Evolutionary conservation across 176 grass and related monocot species (phyloP), one percentile per base, ranked within the genome.

Genomic region (Musa schizocarpa): DNA sequence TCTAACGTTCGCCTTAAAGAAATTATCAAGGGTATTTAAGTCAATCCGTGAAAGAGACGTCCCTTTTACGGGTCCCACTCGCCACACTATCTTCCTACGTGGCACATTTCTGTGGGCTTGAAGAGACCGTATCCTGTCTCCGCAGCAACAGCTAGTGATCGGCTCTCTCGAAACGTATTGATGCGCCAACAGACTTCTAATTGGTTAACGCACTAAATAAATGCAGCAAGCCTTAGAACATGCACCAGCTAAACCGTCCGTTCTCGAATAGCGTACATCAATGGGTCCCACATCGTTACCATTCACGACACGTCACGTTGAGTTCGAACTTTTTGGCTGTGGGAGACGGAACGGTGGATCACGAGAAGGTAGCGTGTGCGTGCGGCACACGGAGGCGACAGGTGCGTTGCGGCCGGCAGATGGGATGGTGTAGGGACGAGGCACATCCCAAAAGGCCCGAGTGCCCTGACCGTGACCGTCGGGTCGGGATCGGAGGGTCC

Each of bases 301-400:
- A 43, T 48, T 9, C 2, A 68, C 4, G 1, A 43, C 6, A 3
- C 24, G 25, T 11, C 26, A 29, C 25, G 26, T 43, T 14, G 1
- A 2, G 10, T 1, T 34, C 1, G 12, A 34, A 68, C 4, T 16
- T 26, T 34, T 11, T 3, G 11, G 24, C 65, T 16, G 65, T 17
- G 3, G 4, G 1, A 1, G 8, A 1, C 17, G 25, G 13, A 0
- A 68, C 65, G 16, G 24, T 26, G 24, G 26, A 68, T 68, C 26
- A 27, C 2, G 9, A 9, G n/a, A 3, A 2, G 24, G 65, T 43
- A 43, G 65, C 25, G 9, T 68, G 25, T 68, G 65, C 65, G 65
- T 68, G 24, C 65, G 65, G 65, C 65, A 68, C 65, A 68, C 65
- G 65, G 65, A 68, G 65, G 10, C n/a, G 65, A 68, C 27, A 68